phyloP scores from a whole-genome alignment of 2,329 filamentous ascomycete genomes.

The Epichloe aotearoae region DNA sequence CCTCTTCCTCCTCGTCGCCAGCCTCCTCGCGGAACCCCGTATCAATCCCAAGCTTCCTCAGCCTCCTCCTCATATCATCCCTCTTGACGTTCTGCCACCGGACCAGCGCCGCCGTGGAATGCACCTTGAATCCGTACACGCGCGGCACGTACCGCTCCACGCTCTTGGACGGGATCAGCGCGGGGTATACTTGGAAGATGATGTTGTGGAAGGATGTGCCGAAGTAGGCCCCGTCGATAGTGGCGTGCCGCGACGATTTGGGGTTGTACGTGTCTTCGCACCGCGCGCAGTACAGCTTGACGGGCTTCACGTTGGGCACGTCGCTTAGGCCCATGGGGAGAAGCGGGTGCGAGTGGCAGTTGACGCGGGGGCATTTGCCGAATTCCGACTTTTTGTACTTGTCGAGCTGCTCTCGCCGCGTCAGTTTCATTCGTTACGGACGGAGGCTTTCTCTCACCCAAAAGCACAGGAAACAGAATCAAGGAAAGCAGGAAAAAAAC shows the following conservation, averaged over 20 bases:
- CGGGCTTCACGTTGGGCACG: constrained; percentile 71
- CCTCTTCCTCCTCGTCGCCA: constrained; percentile 51
- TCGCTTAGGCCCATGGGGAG: constrained; percentile 93
- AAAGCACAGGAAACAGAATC: not conserved
- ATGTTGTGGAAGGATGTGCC: constrained; percentile 98
- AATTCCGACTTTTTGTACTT: constrained; percentile 99
- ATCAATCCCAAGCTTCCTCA: constrained; percentile 60
- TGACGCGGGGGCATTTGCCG: constrained; percentile 91
- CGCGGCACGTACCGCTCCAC: constrained; percentile 76
- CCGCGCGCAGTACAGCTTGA: constrained; percentile 92
- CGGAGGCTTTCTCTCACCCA: not conserved
- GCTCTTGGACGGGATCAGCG: constrained; percentile 76
- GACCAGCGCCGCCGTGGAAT: constrained; percentile 73
- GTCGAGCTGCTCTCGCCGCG: constrained; percentile 54
- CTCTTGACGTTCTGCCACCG: constrained; percentile 80
- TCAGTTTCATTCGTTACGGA: not conserved
- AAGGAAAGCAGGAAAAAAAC: not conserved
- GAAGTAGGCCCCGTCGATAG: constrained; percentile 96
- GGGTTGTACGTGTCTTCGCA: constrained; percentile 99
- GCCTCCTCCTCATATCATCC: constrained; percentile 67
- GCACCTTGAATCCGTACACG: constrained; percentile 91
- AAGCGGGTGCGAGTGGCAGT: constrained; percentile 86
- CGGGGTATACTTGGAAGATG: constrained; percentile 94
- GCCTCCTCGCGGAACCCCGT: constrained; percentile 65
- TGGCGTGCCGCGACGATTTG: constrained; percentile 88